Base-by-base conservation (phyloP, 345 rosid species). In the Heritiera fomes region DNA sequence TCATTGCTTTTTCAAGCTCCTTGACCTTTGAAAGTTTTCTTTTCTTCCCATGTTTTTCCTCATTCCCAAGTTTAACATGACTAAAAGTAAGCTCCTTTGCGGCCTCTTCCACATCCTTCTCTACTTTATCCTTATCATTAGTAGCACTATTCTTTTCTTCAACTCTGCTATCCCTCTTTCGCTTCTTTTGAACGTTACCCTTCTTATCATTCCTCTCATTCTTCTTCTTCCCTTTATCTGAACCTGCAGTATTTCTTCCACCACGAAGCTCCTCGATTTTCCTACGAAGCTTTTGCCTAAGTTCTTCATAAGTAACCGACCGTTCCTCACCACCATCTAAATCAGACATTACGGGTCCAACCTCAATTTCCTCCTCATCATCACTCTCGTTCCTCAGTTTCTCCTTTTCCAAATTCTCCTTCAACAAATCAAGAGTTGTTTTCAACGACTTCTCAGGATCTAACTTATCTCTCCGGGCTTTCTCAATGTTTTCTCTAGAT, bases 381-480 rank as follows among this genome's bases (percentile, higher is more conserved):
- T 83, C 85, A 75, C 80, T 78, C 65, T 86, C 92, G 7, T 70
- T 47, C 9, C 41, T 66, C 6, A 28, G 15, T 58, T 90, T 89
- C 43, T 88, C 96, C 86, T 93, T 91, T 55, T 92, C 95, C 76
- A 93, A 49, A 84, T 83, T 92, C 75, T 81, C 80, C 83, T 87
- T 95, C 78, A 89, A 77, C 84, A 92, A 84, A 84, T 90, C 94
- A 0, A 92, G 87, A 47, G 97, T 95, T 0, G 93, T 88, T 64
- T 79, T 75, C 0, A 81, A 52, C 30, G 92, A 83, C 77, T 86
- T 91, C 84, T 89, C 90, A 0, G 99, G 99, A 67, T 95, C 94
- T 40, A 92, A 84, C 75, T 93, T 79, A 76, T 93, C 90, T 78
- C 97, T 91, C 67, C 95, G 84, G 13, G 98, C 99, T 82, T 87